Evolutionary conservation across 2,329 filamentous ascomycete genomes (phyloP).

Genomic region (Clonostachys rhizophaga): DNA sequence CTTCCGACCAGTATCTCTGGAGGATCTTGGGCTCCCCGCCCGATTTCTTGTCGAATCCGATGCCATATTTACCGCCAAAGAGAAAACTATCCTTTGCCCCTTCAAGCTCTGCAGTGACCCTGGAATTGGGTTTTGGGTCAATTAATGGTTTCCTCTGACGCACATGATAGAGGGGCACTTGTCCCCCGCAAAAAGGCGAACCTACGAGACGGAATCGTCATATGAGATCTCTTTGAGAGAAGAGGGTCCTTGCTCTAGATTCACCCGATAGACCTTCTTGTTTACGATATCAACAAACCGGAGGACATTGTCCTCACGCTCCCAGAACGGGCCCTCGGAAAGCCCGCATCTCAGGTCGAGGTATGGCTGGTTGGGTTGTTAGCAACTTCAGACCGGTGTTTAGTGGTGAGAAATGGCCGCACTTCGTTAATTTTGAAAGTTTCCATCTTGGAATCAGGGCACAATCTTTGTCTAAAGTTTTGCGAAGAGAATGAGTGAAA

Average conservation of each 20-base stretch:
- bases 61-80: slow-evolving; percentile 9
- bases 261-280: slow-evolving; percentile 6
- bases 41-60: slow-evolving; percentile 6
- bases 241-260: slow-evolving; percentile 5
- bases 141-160: background rate
- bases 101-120: slow-evolving; percentile 7
- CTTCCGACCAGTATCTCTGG: slow-evolving; percentile 4
- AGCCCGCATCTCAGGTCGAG: slow-evolving; percentile 9
- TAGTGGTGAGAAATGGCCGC: background rate
- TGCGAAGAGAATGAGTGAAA: too few relatives aligned
- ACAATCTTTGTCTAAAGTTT: background rate
- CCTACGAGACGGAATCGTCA: slow-evolving; percentile 8
- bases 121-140: background rate
- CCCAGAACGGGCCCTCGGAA: slow-evolving; percentile 7
- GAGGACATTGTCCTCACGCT: slow-evolving; percentile 7
- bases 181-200: too few relatives aligned
- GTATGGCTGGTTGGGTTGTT: slow-evolving; percentile 5
- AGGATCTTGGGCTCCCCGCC: slow-evolving; percentile 1
- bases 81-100: slow-evolving; percentile 6
- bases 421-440: slow-evolving; percentile 7
- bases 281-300: slow-evolving; percentile 10
- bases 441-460: slow-evolving; percentile 2
- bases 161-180: background rate
- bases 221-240: slow-evolving; percentile 6
- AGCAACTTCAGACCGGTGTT: background rate